Evolutionary conservation across 192 early-diverging fungal species (phyloP).

Genomic region (Entomortierella beljakovae): DNA sequence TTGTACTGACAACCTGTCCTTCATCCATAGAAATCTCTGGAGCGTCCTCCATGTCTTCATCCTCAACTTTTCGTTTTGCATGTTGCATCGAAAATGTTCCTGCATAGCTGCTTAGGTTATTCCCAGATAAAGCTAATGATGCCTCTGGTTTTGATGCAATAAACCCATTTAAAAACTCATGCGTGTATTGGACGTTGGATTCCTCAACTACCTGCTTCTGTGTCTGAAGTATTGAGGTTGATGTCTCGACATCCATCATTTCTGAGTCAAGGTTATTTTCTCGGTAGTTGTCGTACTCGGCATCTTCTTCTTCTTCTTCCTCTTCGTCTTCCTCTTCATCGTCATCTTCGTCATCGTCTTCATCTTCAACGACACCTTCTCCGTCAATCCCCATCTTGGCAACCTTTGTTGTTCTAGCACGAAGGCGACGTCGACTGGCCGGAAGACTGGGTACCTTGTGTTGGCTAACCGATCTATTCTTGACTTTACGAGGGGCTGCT

Average conservation of each 20-base stretch:
- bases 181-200: not conserved
- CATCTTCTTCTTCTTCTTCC: conserved; percentile 33
- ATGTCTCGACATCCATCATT: conserved; percentile 39
- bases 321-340: conserved; percentile 41
- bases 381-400: conserved; percentile 54
- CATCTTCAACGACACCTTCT: conserved; percentile 16
- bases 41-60: conserved; percentile 50
- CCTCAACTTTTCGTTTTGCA: conserved; percentile 48
- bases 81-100: conserved; percentile 12
- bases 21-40: conserved; percentile 44
- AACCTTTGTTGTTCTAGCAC: conserved; percentile 45
- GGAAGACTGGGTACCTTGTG: conserved; percentile 44
- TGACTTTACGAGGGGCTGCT: conserved; percentile 28
- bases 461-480: conserved; percentile 30
- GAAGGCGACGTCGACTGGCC: conserved; percentile 41
- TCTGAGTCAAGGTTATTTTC: conserved; percentile 23
- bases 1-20: conserved; percentile 51
- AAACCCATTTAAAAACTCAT: conserved; percentile 21
- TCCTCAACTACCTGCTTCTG: conserved; percentile 19
- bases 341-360: conserved; percentile 38
- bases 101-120: not conserved
- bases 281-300: conserved; percentile 26
- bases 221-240: not conserved
- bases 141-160: conserved; percentile 50
- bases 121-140: not conserved